Evolutionary conservation across 1,284 basidiomycete genomes (phyloP), one percentile per base, ranked within the genome.

Genomic region (Volvariella volvacea): DNA sequence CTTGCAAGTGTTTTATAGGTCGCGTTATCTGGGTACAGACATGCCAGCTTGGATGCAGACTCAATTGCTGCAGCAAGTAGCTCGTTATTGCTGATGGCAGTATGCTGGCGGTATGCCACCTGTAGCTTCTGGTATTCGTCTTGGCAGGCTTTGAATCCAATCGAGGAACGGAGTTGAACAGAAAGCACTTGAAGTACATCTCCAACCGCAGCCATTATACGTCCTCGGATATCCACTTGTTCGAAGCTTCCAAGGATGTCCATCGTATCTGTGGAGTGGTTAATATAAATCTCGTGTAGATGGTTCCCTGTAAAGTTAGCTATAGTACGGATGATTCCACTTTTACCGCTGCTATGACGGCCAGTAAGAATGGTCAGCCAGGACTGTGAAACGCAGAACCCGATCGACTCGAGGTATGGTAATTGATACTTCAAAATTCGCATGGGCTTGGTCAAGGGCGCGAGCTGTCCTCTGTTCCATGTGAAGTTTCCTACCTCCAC

Each of bases 191-290:
- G 50, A 10, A 76, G 48, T 4, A 71, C 52, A 9, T 73, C 64
- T 20, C 69, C 63, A 12, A 75, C 57, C 12, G 75, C 43, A n/a
- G 56, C 53, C 4, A 61, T 46, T 31, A 71, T 51, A 19, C 68
- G 71, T 33, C 66, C 66, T 19, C 58, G 61, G 21, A 61, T 45
- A 57, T 90, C 83, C 28, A 83, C 80, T 65, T 99, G 96, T 65
- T 99, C 96, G 57, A 98, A 99, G 53, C 90, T 88, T 39, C 96
- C 96, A 32, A 99, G 68, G 30, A 99, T 84, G 63, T 99, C 96
- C 58, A 85, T 85, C 1, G 93, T 92, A 60, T 99, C 96, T 14
- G 91, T 92, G 4, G 91, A 86, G 39, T 80, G 83, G 61, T 89
- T 95, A 62, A 98, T 73, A 17, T 81, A 74, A 39, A 98, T 75